These are phyloP conservation scores for Colletotrichum sp. DNA, from an alignment of 2,329 filamentous ascomycete genomes.

Conservation along the genomic window DNA sequence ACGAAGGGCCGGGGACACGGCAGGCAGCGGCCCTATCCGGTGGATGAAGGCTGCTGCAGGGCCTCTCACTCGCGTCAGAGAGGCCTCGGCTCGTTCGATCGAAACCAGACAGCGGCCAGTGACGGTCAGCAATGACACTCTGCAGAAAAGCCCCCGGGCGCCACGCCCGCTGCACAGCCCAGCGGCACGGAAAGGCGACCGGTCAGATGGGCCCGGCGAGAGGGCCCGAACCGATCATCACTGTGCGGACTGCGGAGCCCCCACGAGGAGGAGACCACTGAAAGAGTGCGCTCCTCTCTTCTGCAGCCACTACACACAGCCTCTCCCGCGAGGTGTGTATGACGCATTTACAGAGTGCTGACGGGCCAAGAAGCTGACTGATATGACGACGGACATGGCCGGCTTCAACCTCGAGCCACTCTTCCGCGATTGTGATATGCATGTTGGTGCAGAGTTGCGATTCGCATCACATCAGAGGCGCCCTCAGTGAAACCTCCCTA, in stretches of 20 bases:
- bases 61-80: neutral
- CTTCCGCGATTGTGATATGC: neutral
- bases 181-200: neutral
- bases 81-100: neutral
- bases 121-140: neutral
- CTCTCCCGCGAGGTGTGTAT: neutral
- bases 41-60: neutral
- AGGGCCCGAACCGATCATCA: neutral
- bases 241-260: neutral
- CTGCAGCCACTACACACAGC: neutral
- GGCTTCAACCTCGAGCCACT: neutral
- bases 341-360: constrained; percentile 4
- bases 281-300: neutral
- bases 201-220: neutral
- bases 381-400: neutral
- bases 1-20: neutral
- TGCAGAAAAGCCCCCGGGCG: neutral
- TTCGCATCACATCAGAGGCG: neutral
- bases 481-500: neutral
- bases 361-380: constrained; percentile 6
- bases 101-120: neutral
- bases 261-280: neutral
- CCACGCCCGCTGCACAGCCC: neutral
- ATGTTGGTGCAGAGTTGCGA: neutral
- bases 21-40: neutral